Evolutionary conservation across 2,329 filamentous ascomycete genomes (phyloP).

Genomic region (Sporothrix luriei): DNA sequence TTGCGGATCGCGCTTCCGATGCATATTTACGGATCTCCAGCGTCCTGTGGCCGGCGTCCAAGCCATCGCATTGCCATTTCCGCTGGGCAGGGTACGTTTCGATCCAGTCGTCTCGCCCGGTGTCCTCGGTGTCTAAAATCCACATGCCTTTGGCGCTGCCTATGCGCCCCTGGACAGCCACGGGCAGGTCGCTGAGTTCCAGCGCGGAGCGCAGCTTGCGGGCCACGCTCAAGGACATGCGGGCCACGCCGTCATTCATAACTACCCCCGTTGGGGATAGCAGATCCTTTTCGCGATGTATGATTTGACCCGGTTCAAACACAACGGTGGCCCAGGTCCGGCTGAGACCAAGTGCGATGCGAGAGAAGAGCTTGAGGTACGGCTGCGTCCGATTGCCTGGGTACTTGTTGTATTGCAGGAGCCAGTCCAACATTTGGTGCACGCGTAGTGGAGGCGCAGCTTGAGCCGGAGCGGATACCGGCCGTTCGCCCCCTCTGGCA

Average conservation of each 20-base stretch:
- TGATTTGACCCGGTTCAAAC: constrained; percentile 53
- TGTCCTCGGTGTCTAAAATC: constrained; percentile 60
- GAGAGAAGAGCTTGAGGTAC: constrained; percentile 60
- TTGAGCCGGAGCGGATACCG: not conserved
- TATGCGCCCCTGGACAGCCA: constrained; percentile 69
- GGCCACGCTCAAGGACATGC: constrained; percentile 65
- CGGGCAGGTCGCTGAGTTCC: constrained; percentile 58
- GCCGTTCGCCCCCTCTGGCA: not conserved
- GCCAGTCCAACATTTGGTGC: constrained; percentile 54
- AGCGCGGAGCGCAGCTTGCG: constrained; percentile 54
- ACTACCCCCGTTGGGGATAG: constrained; percentile 47
- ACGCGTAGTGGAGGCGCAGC: constrained; percentile 36
- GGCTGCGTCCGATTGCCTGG: constrained; percentile 51
- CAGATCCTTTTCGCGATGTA: constrained; percentile 45
- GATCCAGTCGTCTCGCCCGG: constrained; percentile 61
- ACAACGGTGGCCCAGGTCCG: constrained; percentile 52
- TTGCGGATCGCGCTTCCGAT: constrained; percentile 52
- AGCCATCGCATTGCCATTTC: constrained; percentile 63
- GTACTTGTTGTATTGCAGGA: constrained; percentile 47
- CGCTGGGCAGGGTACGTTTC: constrained; percentile 66
- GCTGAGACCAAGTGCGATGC: constrained; percentile 58
- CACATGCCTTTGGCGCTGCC: constrained; percentile 76
- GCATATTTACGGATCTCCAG: constrained; percentile 64
- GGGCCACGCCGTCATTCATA: constrained; percentile 69
- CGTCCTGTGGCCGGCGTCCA: constrained; percentile 57